A percentile compares a stretch with the other conserved stretches of the same genome.
Evolutionary conservation across 1,139 yeast species (phyloP).

Genomic region (Taiozyma sp.): DNA sequence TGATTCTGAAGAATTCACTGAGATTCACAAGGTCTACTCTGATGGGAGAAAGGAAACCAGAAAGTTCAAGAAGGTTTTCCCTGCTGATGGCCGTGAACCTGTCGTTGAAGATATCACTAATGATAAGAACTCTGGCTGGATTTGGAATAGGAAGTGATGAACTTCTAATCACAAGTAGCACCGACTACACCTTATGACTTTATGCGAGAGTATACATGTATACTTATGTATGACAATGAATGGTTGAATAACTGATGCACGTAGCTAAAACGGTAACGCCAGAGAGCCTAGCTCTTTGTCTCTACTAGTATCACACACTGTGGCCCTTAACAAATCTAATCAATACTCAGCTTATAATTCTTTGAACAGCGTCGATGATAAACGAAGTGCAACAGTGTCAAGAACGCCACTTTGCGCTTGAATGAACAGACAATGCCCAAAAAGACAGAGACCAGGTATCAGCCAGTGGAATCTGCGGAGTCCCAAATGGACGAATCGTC

Average conservation of each 20-base stretch:
- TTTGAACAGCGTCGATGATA: not conserved
- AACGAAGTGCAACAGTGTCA: too few species aligned
- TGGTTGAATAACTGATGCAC: not conserved
- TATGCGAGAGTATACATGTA: not conserved
- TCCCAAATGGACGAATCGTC: not conserved
- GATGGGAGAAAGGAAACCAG: constrained; percentile 59
- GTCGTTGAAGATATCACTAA: constrained; percentile 19
- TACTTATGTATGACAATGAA: not conserved
- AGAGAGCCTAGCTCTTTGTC: too few species aligned
- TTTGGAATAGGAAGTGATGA: constrained; percentile 11
- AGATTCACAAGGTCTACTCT: constrained; percentile 47
- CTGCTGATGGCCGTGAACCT: constrained; percentile 31
- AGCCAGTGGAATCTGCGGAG: not conserved
- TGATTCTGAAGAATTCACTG: constrained; percentile 48
- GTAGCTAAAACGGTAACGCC: too few species aligned
- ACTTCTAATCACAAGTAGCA: not conserved
- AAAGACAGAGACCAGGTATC: not conserved
- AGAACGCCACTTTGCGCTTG: not conserved
- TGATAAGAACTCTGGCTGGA: constrained; percentile 10
- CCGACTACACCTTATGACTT: not conserved
- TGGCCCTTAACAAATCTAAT: not conserved
- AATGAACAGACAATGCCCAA: not conserved
- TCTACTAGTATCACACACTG: not conserved
- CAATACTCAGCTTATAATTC: not conserved
- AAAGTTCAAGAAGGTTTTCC: constrained; percentile 33